Evolutionary conservation across 1,284 basidiomycete species (phyloP).

Genomic region (Hymenochaete sp.): DNA sequence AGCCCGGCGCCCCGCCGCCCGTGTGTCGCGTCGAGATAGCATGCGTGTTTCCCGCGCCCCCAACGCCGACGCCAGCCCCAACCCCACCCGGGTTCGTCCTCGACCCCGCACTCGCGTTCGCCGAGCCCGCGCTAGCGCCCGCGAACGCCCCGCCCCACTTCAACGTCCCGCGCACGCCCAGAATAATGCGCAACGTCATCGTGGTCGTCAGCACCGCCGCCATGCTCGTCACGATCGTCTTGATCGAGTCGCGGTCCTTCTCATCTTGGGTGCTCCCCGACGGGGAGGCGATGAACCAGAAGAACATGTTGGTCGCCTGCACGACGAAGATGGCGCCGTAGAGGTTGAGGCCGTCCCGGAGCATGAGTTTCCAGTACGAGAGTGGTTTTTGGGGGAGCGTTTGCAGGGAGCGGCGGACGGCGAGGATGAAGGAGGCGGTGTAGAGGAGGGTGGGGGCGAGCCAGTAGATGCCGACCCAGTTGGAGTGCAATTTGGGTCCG

Average conservation of each 20-base stretch:
- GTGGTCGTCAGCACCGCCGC: slow-evolving; percentile 74
- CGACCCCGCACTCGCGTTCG: slow-evolving; percentile 33
- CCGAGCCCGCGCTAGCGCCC: slow-evolving; percentile 30
- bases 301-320: slow-evolving; percentile 70
- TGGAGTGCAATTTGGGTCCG: slow-evolving; percentile 60
- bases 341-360: slow-evolving; percentile 75
- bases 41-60: slow-evolving; percentile 32
- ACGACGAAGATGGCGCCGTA: slow-evolving; percentile 69
- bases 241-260: slow-evolving; percentile 48
- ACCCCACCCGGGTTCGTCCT: slow-evolving; percentile 49
- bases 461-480: slow-evolving; percentile 81
- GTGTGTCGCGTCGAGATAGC: slow-evolving; percentile 30
- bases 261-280: slow-evolving; percentile 37
- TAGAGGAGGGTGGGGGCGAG: slow-evolving; percentile 63
- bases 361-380: slow-evolving; percentile 72
- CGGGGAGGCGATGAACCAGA: slow-evolving; percentile 72
- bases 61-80: slow-evolving; percentile 49
- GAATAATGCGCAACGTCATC: slow-evolving; percentile 76
- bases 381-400: slow-evolving; percentile 53
- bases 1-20: slow-evolving; percentile 24
- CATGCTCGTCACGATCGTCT: slow-evolving; percentile 74
- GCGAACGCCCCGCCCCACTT: slow-evolving; percentile 59
- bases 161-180: slow-evolving; percentile 65
- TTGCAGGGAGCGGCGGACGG: slow-evolving; percentile 51
- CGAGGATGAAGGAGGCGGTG: slow-evolving; percentile 54